Evolutionary conservation across 208 protist genomes (phyloP), one percentile per base, ranked within the genome.

Genomic region (Leishmania gerbilli): DNA sequence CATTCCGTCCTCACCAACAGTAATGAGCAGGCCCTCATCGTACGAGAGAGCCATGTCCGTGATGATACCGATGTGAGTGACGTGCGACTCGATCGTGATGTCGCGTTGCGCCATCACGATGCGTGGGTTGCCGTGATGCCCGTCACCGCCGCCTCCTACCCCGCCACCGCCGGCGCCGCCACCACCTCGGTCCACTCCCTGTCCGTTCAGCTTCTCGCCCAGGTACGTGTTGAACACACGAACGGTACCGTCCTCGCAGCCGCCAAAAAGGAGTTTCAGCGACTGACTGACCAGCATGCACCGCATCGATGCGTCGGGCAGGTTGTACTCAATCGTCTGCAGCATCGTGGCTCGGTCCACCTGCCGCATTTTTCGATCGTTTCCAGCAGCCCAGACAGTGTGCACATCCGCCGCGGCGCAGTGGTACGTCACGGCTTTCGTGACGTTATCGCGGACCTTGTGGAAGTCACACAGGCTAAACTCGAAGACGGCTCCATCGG

Each of bases 401-500:
- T 89, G 81, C 71, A 93, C 84, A 80, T 97, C 96, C 15, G 93
- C 94, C 6, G 92, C 89, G 17, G 91, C 94, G 79, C 87, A 94
- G 79, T 97, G 97, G 90, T 99, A 99, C 60, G 90, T 93, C 81
- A 98, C 93, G 9, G 90, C 84, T 89, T 99, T 99, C 31, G 97
- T 85, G 21, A 98, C 90, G 88, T 96, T 89, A 84, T 99, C 98
- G 84, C 89, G 91, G 45, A 94, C 88, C 79, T 98, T 97, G 84
- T 97, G 96, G 81, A 96, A 98, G 83, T 98, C 96, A 71, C 88
- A 91, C 27, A 99, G 85, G 80, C 88, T 94, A 89, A 98, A 99
- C 90, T 99, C 97, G 87, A 96, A 99, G 34, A 99, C 96, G 55
- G 98, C 97, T 62, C 99, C 99, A 89, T 99, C 98, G 64, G 93